Conservation (phyloP, 1,284 basidiomycete genomes). For the Ceratobasidium sp. region DNA sequence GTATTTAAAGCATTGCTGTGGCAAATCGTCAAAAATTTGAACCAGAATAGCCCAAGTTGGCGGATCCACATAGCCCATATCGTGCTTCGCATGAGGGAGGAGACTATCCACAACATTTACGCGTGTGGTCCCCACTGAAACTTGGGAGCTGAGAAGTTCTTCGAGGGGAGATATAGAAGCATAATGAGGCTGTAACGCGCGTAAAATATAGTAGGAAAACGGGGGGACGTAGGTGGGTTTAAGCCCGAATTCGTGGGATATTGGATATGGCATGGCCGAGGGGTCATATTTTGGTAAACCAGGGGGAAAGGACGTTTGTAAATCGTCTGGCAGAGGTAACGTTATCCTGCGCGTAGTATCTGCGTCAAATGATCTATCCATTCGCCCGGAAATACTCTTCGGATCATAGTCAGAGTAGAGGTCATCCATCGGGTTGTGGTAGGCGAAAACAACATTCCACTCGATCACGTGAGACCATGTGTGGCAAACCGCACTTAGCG, state of each 20-base stretch:
- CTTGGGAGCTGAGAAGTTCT: background rate
- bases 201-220: slow-evolving; percentile 17
- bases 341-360: slow-evolving; percentile 13
- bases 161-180: slow-evolving; percentile 14
- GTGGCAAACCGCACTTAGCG: background rate
- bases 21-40: slow-evolving; percentile 23
- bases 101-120: slow-evolving; percentile 27
- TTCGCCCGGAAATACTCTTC: background rate
- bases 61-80: slow-evolving; percentile 23
- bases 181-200: slow-evolving; percentile 19
- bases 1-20: slow-evolving; percentile 24
- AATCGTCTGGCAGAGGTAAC: background rate
- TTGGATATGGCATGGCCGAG: slow-evolving; percentile 14
- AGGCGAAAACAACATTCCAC: background rate
- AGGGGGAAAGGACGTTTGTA: slow-evolving; percentile 5
- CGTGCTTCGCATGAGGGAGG: slow-evolving; percentile 19
- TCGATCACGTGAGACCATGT: slow-evolving; percentile 26
- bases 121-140: slow-evolving; percentile 4
- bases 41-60: slow-evolving; percentile 37
- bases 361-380: background rate
- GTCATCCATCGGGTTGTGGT: slow-evolving; percentile 14
- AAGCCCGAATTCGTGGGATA: slow-evolving; percentile 3
- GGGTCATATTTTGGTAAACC: slow-evolving; percentile 34
- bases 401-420: slow-evolving; percentile 36
- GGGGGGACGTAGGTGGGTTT: slow-evolving; percentile 15